Evolutionary conservation across 2,329 filamentous ascomycete species (phyloP).

Genomic region (Drechslerella coelobrocha): DNA sequence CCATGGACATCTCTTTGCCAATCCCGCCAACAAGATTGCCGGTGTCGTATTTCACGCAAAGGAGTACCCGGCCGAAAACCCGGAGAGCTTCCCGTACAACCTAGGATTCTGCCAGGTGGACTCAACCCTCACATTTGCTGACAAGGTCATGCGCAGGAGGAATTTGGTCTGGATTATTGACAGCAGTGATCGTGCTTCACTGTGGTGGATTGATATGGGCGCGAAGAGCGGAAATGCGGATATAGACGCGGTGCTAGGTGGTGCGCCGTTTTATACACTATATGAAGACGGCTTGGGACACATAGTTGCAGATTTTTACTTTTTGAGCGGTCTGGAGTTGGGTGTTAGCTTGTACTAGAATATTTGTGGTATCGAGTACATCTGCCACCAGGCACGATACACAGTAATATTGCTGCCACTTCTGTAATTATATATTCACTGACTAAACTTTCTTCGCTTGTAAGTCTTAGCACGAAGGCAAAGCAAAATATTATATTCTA

Average conservation of each 20-base stretch:
- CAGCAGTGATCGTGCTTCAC: background rate
- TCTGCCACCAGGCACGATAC: no score
- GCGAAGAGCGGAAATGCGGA: slow-evolving; percentile 9
- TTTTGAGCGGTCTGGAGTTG: slow-evolving; percentile 12
- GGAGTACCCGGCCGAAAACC: slow-evolving; percentile 31
- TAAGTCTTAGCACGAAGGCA: no score
- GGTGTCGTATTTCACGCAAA: slow-evolving; percentile 37
- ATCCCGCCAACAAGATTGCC: background rate
- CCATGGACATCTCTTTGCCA: slow-evolving; percentile 38
- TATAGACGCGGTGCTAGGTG: slow-evolving; percentile 22
- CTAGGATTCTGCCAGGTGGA: slow-evolving; percentile 35
- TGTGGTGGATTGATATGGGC: slow-evolving; percentile 42
- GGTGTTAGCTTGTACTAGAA: slow-evolving; percentile 27
- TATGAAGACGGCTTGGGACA: slow-evolving; percentile 24
- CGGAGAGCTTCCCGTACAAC: slow-evolving; percentile 27
- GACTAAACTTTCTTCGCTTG: no score
- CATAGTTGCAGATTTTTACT: slow-evolving; percentile 39
- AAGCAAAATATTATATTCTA: no score
- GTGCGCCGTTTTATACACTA: slow-evolving; percentile 36
- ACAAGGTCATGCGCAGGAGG: slow-evolving; percentile 33
- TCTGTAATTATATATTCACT: no score
- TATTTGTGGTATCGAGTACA: no score
- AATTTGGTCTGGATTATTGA: slow-evolving; percentile 39
- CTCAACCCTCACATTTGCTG: slow-evolving; percentile 14
- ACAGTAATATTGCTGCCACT: no score